A percentile compares a stretch with the other conserved stretches of the same genome.
Evolutionary conservation across 1,284 basidiomycete species (phyloP).

Genomic region (Boletus putidus): DNA sequence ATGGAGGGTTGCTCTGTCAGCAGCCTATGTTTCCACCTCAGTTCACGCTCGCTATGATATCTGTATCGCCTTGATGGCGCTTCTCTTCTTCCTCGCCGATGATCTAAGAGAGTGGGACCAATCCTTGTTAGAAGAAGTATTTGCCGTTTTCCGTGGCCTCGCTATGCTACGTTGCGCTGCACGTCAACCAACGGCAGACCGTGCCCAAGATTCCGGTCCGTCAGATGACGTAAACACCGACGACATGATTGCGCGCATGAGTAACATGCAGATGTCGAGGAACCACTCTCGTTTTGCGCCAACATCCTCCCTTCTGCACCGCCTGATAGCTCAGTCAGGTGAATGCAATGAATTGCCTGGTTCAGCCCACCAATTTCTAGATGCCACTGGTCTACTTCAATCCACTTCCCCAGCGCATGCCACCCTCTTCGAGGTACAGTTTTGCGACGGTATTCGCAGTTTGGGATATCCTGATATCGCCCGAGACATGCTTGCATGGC

Average conservation of each 20-base stretch:
- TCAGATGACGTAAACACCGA: slow-evolving; percentile 48
- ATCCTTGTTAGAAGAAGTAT: slow-evolving; percentile 65
- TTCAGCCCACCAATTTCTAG: slow-evolving; percentile 68
- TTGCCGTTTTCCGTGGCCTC: slow-evolving; percentile 74
- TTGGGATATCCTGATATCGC: slow-evolving; percentile 67
- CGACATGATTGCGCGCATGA: slow-evolving; percentile 64
- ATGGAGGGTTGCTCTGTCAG: slow-evolving; percentile 61
- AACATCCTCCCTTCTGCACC: slow-evolving; percentile 70
- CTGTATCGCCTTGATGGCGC: slow-evolving; percentile 59
- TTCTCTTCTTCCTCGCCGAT: slow-evolving; percentile 71
- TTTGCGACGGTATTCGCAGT: slow-evolving; percentile 67
- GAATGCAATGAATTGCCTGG: slow-evolving; percentile 49
- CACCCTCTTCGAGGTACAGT: slow-evolving; percentile 64
- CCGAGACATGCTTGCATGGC: slow-evolving; percentile 66
- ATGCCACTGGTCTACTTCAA: slow-evolving; percentile 61
- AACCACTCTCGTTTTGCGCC: slow-evolving; percentile 49
- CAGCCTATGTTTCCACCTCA: slow-evolving; percentile 60
- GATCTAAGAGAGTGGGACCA: slow-evolving; percentile 63
- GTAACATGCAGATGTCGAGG: slow-evolving; percentile 68
- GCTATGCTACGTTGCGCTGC: slow-evolving; percentile 63
- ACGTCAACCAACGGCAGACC: slow-evolving; percentile 56
- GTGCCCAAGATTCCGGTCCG: slow-evolving; percentile 33
- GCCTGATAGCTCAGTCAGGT: slow-evolving; percentile 57
- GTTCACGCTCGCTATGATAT: slow-evolving; percentile 73
- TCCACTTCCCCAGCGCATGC: slow-evolving; percentile 64